These are phyloP conservation scores for Colletotrichum lentis DNA, from an alignment of 2,329 filamentous ascomycete genomes.

Conservation along the genomic window DNA sequence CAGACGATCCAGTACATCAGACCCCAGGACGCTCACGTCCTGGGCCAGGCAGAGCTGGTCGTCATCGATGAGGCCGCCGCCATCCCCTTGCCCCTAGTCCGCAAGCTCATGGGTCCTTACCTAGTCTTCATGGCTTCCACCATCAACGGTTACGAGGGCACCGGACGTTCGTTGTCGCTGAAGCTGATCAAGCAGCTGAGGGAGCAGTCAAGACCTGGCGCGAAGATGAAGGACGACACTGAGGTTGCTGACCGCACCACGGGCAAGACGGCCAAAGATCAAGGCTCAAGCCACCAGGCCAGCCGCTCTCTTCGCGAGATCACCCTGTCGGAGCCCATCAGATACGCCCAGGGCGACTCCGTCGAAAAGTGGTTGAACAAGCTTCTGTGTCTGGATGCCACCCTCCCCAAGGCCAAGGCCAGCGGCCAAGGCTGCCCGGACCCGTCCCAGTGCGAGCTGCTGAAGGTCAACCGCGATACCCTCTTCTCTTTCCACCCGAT, in stretches of 20 bases:
- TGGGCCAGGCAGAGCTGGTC: slow-evolving; percentile 92
- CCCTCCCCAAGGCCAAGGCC: slow-evolving; percentile 78
- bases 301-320: slow-evolving; percentile 88
- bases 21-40: slow-evolving; percentile 91
- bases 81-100: slow-evolving; percentile 89
- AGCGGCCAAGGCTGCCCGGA: slow-evolving; percentile 84
- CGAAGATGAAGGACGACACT: slow-evolving; percentile 64
- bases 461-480: slow-evolving; percentile 95
- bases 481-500: slow-evolving; percentile 98
- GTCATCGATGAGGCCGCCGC: slow-evolving; percentile 98
- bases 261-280: slow-evolving; percentile 74
- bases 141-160: slow-evolving; percentile 98
- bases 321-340: slow-evolving; percentile 90
- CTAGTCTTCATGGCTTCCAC: slow-evolving; percentile 99
- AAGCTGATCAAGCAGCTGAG: slow-evolving; percentile 97
- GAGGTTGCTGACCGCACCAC: slow-evolving; percentile 80
- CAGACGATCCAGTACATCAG: slow-evolving; percentile 99
- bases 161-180: slow-evolving; percentile 89
- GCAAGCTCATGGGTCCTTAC: slow-evolving; percentile 95
- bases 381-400: slow-evolving; percentile 91
- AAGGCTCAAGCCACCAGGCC: slow-evolving; percentile 65
- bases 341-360: slow-evolving; percentile 87
- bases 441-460: slow-evolving; percentile 87
- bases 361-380: slow-evolving; percentile 98
- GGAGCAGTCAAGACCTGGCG: slow-evolving; percentile 81